Percentiles rank a stretch among this genome's conserved stretches.
Conservation (phyloP, 108 stramenopile genomes). For the Pseudonitzschia multiseries region DNA sequence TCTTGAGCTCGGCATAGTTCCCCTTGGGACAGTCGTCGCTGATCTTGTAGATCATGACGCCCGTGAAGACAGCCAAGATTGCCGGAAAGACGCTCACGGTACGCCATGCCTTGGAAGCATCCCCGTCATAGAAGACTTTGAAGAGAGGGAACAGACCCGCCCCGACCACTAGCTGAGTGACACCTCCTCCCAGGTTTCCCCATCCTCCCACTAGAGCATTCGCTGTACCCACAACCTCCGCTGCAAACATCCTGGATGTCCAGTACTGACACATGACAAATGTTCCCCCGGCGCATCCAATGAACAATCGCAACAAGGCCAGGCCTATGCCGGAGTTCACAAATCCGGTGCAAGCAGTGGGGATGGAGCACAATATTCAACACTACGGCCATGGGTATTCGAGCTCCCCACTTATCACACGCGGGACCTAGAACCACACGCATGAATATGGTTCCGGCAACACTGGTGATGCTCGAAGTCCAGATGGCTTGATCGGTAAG, state of each 20-base stretch:
- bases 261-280: constrained; percentile 94
- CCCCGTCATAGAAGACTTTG: constrained; percentile 42
- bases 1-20: constrained; percentile 59
- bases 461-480: constrained; percentile 76
- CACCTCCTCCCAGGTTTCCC: constrained; percentile 91
- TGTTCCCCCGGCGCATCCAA: constrained; percentile 81
- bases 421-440: constrained; percentile 75
- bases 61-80: constrained; percentile 44
- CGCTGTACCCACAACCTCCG: constrained; percentile 86
- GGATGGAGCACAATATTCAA: constrained; percentile 66
- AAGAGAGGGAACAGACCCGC: constrained; percentile 47
- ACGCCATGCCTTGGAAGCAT: constrained; percentile 70
- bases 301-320: constrained; percentile 66
- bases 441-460: constrained; percentile 68
- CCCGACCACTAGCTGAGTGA: constrained; percentile 79
- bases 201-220: constrained; percentile 90
- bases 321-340: constrained; percentile 75
- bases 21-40: constrained; percentile 87
- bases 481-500: constrained; percentile 72
- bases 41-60: constrained; percentile 35
- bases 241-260: constrained; percentile 85
- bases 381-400: constrained; percentile 62
- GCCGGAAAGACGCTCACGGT: constrained; percentile 71
- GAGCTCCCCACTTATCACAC: constrained; percentile 78
- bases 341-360: constrained; percentile 75